A percentile compares a stretch with the other conserved stretches of the same genome.
Conservation (phyloP, 305 asterid species). For the Petunia hybrid region DNA sequence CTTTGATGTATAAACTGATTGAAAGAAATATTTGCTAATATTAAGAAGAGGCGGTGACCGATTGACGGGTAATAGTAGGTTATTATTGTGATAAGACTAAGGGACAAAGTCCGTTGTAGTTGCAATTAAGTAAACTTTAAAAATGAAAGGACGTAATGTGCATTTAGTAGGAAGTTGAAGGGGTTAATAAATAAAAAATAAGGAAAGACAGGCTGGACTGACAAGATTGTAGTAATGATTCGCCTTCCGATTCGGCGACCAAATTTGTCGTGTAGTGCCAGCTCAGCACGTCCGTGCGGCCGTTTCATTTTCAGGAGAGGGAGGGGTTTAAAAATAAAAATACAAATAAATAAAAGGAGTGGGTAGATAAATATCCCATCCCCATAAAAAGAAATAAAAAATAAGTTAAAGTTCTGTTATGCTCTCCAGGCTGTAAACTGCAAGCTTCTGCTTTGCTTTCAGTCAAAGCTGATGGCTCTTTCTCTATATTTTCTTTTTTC, state of each 20-base stretch:
- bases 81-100: not conserved
- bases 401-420: conserved; percentile 25
- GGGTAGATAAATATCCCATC: conserved; percentile 35
- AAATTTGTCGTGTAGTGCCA: conserved; percentile 76
- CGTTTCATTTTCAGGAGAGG: conserved; percentile 46
- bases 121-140: not conserved
- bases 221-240: conserved; percentile 71
- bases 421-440: conserved; percentile 72
- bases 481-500: not conserved
- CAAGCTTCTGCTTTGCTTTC: conserved; percentile 28
- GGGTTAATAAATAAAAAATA: not conserved
- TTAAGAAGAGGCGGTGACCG: conserved; percentile 15
- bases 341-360: not conserved
- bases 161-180: conserved; percentile 1
- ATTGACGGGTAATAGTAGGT: conserved; percentile 54
- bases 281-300: conserved; percentile 70
- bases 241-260: conserved; percentile 89
- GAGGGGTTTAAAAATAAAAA: not conserved
- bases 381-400: conserved; percentile 44
- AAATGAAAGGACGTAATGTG: conserved; percentile 7
- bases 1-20: too few species aligned
- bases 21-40: too few species aligned
- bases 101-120: conserved; percentile 37
- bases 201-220: conserved; percentile 74
- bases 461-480: conserved; percentile 62